A percentile compares a stretch with the other conserved stretches of the same genome.
phyloP scores from a whole-genome alignment of 202 grass and related monocot species.

The Cymbopogon flexuosus region DNA sequence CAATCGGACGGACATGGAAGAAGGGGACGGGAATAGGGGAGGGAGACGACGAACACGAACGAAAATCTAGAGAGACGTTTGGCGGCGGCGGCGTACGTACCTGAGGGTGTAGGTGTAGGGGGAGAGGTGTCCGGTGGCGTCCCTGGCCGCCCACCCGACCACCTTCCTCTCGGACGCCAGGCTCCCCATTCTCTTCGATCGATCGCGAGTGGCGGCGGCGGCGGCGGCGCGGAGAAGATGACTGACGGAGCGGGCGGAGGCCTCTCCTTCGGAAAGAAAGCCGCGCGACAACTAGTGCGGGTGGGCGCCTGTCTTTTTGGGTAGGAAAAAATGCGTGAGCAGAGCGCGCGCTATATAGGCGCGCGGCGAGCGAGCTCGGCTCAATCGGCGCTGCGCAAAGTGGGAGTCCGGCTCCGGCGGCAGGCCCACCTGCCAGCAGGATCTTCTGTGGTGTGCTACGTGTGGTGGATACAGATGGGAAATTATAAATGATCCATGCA shows the following conservation, averaged over 20 bases:
- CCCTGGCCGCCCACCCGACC: conserved; percentile 76
- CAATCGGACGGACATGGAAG: not conserved
- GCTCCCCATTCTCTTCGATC: conserved; percentile 54
- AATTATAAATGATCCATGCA: no score
- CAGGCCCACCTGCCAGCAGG: not conserved
- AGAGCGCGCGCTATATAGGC: not conserved
- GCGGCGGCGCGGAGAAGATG: not conserved
- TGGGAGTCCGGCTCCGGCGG: not conserved
- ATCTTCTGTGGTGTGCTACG: not conserved
- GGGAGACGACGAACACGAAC: not conserved
- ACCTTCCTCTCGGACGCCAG: conserved; percentile 50
- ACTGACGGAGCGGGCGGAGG: no score
- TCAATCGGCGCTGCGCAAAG: not conserved
- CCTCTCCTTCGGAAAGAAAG: not conserved
- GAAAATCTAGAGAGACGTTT: not conserved
- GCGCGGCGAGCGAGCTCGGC: no score
- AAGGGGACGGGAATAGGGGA: no score
- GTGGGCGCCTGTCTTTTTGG: not conserved
- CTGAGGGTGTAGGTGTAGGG: conserved; percentile 90
- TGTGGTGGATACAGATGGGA: not conserved
- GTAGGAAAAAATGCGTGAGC: not conserved
- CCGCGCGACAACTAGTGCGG: not conserved
- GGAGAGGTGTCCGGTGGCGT: conserved; percentile 63
- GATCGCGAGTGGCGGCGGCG: not conserved
- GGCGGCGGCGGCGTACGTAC: conserved; percentile 16